Conservation (phyloP, 331 rosid genomes). For the Pyracantha coccinea region DNA sequence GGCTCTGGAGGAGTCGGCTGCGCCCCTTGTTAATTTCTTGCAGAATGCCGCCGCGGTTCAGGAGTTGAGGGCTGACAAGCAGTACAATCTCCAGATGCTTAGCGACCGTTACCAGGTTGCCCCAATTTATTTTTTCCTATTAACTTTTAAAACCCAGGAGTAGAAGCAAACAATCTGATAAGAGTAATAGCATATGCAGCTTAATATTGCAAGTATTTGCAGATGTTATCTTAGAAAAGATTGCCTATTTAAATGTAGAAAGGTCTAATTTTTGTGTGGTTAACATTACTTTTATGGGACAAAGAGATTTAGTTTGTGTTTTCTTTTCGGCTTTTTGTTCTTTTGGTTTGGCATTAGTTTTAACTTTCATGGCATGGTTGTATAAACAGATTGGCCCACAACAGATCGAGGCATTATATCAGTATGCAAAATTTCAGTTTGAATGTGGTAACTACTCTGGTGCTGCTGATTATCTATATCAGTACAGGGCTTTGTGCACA, state of each 20-base stretch:
- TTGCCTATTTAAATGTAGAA: neutral
- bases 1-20: slow-evolving; percentile 60
- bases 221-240: neutral
- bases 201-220: neutral
- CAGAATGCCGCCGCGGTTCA: slow-evolving; percentile 24
- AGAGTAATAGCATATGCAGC: neutral
- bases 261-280: neutral
- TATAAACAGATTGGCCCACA: slow-evolving; percentile 71
- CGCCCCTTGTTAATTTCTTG: slow-evolving; percentile 24
- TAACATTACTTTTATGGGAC: neutral
- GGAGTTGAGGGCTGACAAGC: slow-evolving; percentile 69
- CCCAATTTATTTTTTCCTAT: neutral
- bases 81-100: slow-evolving; percentile 94
- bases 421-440: slow-evolving; percentile 93
- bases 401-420: slow-evolving; percentile 87
- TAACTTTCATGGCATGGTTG: slow-evolving; percentile 7
- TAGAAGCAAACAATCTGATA: neutral
- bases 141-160: neutral
- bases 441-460: slow-evolving; percentile 99
- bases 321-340: too few relatives aligned
- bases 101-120: slow-evolving; percentile 72
- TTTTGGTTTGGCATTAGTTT: neutral
- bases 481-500: slow-evolving; percentile 90
- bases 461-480: slow-evolving; percentile 95
- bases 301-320: neutral